Evolutionary conservation across 768 basidiomycete species (phyloP), one percentile per base, ranked within the genome.

Genomic region (Tylopilus intermedius): DNA sequence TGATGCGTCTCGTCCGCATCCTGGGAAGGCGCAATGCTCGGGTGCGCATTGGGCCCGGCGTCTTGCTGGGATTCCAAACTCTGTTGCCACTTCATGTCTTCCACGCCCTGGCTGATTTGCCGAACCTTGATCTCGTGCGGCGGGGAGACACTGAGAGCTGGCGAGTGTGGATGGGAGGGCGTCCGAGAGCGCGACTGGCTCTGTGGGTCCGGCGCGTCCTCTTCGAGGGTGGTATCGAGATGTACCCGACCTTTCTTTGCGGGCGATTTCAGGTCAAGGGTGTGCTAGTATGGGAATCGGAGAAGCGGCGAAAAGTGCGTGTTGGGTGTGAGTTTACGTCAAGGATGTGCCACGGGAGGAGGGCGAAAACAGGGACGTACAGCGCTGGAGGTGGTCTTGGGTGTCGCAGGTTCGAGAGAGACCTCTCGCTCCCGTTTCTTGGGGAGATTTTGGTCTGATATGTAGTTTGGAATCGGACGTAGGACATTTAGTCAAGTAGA

Each of bases 341-440:
- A 68, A 9, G 52, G 51, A 55, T 55, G 59, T 50, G 49, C 53
- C 55, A 56, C 46, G 37, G 37, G 45, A 48, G 46, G 50, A 51
- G 61, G 24, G 24, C 5, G 24, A 24, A 24, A 24, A 24, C 24
- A 24, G 24, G 24, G 56, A 68, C 69, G 70, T 58, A 78, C 76
- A 55, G 61, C 39, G 52, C 54, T 62, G 53, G 60, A 56, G 47
- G 64, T 52, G 21, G 74, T 69, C 59, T 72, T 75, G 40, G 81
- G 77, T 3, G 78, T 75, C 41, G 76, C 62, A 53, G 88, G 86
- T 67, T 91, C 88, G 32, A 86, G 69, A 26, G 88, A 91, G 22
- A 84, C 80, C 68, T 90, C 88, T 33, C 88, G 75, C 67, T 88
- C 87, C 57, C 88, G 78, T 69, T 91, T 91, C 67, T 79, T 78